Evolutionary conservation across 2,329 filamentous ascomycete species (phyloP).

Genomic region (Lachnellula cervina): DNA sequence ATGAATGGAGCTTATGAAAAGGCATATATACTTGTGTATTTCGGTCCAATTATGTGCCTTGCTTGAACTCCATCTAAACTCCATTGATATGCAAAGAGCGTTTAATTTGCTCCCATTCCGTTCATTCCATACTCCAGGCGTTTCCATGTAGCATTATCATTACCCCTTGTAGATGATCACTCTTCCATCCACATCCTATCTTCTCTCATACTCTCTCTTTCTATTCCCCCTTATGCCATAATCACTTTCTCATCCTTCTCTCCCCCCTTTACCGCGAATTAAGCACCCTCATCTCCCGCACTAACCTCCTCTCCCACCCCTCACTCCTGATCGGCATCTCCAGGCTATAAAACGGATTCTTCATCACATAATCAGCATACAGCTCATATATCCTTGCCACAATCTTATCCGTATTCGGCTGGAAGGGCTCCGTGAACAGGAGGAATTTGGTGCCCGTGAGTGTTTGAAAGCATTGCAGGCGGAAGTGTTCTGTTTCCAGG

Average conservation of each 20-base stretch:
- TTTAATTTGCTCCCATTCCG: too few relatives aligned
- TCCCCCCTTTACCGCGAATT: constrained; percentile 45
- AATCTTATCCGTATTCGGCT: constrained; percentile 76
- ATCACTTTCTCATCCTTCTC: constrained; percentile 35
- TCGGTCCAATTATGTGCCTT: constrained; percentile 1
- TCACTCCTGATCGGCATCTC: constrained; percentile 98
- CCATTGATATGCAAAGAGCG: background rate
- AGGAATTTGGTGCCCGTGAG: constrained; percentile 93
- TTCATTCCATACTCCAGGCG: too few relatives aligned
- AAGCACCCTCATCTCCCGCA: constrained; percentile 71
- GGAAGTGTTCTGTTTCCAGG: constrained; percentile 89
- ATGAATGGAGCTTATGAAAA: constrained; percentile 8
- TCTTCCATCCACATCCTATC: background rate
- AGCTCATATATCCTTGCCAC: constrained; percentile 86
- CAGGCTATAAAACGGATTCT: constrained; percentile 96
- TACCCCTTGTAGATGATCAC: too few relatives aligned
- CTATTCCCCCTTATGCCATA: background rate
- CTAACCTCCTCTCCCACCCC: constrained; percentile 83
- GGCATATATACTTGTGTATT: constrained; percentile 4
- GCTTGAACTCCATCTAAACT: constrained; percentile 1
- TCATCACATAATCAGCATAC: constrained; percentile 97
- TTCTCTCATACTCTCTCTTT: background rate
- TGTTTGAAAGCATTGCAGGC: constrained; percentile 93
- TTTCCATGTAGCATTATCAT: too few relatives aligned
- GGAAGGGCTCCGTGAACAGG: constrained; percentile 75